A percentile compares a stretch with the other conserved stretches of the same genome.
phyloP scores from a whole-genome alignment of 345 rosid species.

The Sisymbrium altissimum region DNA sequence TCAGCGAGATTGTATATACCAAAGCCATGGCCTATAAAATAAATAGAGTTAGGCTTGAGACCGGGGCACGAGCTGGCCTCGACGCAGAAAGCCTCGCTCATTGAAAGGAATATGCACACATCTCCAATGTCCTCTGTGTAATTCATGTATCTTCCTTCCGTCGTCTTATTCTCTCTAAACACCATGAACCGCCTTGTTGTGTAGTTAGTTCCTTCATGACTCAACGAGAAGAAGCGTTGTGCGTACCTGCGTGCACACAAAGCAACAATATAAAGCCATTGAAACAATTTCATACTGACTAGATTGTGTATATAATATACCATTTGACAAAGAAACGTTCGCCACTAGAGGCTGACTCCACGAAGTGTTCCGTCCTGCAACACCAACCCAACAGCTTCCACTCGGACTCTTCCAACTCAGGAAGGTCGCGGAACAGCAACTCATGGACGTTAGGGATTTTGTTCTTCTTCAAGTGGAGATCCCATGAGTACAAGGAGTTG shows the following conservation, averaged over 20 bases:
- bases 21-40: constrained; percentile 12
- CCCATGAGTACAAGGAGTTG: constrained; percentile 15
- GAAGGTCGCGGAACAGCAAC: constrained; percentile 2
- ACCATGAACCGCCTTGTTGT: constrained; percentile 6
- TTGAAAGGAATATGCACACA: constrained; percentile 12
- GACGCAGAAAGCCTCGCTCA: constrained; percentile 23
- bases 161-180: background rate
- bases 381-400: constrained; percentile 17
- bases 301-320: background rate
- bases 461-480: constrained; percentile 6
- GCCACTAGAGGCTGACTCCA: background rate
- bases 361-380: constrained; percentile 17
- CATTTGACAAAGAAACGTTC: constrained; percentile 19
- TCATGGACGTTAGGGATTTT: background rate
- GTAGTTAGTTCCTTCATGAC: background rate
- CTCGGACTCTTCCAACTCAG: constrained; percentile 5
- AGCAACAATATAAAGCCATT: background rate
- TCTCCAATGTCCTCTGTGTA: constrained; percentile 15
- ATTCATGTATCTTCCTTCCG: constrained; percentile 8
- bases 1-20: constrained; percentile 1
- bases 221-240: background rate
- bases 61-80: constrained; percentile 13
- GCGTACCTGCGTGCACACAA: constrained; percentile 7
- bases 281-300: background rate
- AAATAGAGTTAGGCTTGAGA: constrained; percentile 13